phyloP scores from a whole-genome alignment of 75 land plant species.

The Sequoiadendron giganteum region DNA sequence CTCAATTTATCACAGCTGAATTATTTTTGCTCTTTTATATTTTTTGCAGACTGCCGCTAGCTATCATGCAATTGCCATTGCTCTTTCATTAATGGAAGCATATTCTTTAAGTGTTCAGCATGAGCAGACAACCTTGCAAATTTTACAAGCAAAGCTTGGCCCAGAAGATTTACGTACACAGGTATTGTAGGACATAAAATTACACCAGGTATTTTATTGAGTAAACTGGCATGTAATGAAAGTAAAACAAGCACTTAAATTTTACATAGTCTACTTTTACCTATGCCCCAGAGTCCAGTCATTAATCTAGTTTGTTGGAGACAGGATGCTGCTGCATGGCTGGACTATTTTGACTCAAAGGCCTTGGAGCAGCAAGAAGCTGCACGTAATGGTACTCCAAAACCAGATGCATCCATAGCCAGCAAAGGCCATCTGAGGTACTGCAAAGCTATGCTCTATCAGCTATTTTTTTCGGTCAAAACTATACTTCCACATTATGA shows the following conservation, averaged over 20 bases:
- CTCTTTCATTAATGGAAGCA: slow-evolving; percentile 97
- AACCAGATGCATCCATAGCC: slow-evolving; percentile 92
- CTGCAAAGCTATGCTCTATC: neutral
- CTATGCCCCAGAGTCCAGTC: neutral
- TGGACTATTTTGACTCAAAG: slow-evolving; percentile 94
- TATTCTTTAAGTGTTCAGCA: slow-evolving; percentile 96
- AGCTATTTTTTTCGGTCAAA: neutral
- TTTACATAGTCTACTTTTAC: neutral
- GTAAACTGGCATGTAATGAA: neutral
- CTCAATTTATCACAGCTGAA: neutral
- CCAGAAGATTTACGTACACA: slow-evolving; percentile 95
- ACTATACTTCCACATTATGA: neutral
- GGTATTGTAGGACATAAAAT: slow-evolving; percentile 36
- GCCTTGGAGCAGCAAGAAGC: slow-evolving; percentile 96
- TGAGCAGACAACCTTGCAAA: slow-evolving; percentile 92
- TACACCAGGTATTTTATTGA: neutral
- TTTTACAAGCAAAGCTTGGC: slow-evolving; percentile 88
- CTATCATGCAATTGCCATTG: slow-evolving; percentile 98
- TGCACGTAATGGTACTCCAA: slow-evolving; percentile 95
- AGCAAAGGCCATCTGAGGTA: slow-evolving; percentile 98
- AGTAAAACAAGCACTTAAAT: neutral
- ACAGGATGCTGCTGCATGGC: slow-evolving; percentile 97
- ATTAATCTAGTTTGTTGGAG: slow-evolving; percentile 1
- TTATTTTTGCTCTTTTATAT: neutral
- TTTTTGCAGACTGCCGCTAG: slow-evolving; percentile 89